Conservation (phyloP, 1,284 basidiomycete species). For the Boletus sp. region DNA sequence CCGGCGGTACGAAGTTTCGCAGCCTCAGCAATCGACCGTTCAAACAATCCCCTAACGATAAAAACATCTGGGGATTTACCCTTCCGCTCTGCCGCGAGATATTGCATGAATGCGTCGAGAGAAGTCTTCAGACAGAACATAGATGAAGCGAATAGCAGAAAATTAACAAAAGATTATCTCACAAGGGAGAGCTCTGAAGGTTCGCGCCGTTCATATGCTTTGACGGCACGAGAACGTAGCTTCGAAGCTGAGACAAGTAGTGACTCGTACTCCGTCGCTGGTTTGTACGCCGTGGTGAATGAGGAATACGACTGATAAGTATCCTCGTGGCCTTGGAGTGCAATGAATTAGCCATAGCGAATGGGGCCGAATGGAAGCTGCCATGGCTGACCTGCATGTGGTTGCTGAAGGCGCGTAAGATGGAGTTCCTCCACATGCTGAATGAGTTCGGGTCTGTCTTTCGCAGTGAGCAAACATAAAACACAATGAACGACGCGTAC, state of each 20-base stretch:
- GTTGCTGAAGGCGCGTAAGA: slow-evolving; percentile 58
- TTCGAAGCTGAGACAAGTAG: slow-evolving; percentile 76
- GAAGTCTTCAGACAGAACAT: slow-evolving; percentile 36
- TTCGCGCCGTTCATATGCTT: slow-evolving; percentile 62
- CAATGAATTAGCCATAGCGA: slow-evolving; percentile 6
- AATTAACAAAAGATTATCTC: slow-evolving; percentile 2
- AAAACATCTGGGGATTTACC: slow-evolving; percentile 61
- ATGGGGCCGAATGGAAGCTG: not conserved
- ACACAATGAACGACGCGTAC: slow-evolving; percentile 33
- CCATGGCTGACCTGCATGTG: slow-evolving; percentile 56
- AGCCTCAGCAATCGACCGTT: slow-evolving; percentile 74
- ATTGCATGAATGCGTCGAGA: slow-evolving; percentile 58
- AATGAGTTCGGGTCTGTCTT: slow-evolving; percentile 32
- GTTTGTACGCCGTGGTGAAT: slow-evolving; percentile 76
- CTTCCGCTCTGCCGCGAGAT: slow-evolving; percentile 60
- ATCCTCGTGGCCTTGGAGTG: slow-evolving; percentile 56
- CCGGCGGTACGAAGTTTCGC: slow-evolving; percentile 52
- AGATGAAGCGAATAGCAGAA: slow-evolving; percentile 3
- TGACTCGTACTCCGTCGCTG: slow-evolving; percentile 72
- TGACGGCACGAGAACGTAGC: slow-evolving; percentile 54
- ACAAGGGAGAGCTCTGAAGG: slow-evolving; percentile 57
- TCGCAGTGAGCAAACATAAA: slow-evolving; percentile 28
- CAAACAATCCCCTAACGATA: slow-evolving; percentile 63
- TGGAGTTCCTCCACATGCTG: slow-evolving; percentile 48
- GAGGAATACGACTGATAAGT: slow-evolving; percentile 83